These are phyloP conservation scores for Clonostachys byssicola DNA, from an alignment of 2,329 filamentous ascomycete genomes.

Conservation along the genomic window DNA sequence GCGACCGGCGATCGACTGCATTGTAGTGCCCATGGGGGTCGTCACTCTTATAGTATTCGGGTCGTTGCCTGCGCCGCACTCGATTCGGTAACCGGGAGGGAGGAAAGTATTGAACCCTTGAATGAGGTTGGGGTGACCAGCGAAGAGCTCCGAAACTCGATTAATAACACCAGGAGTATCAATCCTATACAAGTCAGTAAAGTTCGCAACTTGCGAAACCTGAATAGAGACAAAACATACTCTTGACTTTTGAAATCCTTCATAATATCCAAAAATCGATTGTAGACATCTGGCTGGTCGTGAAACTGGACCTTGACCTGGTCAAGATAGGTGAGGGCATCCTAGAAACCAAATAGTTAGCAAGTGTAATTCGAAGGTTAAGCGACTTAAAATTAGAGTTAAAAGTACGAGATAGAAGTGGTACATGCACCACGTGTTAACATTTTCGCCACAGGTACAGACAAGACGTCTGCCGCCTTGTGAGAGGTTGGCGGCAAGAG, in stretches of 20 bases:
- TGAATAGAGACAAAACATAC: constrained; percentile 41
- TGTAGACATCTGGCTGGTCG: constrained; percentile 96
- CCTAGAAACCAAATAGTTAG: constrained; percentile 24
- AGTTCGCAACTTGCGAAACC: neutral
- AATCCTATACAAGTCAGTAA: constrained; percentile 52
- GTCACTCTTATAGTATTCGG: constrained; percentile 96
- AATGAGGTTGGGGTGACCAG: constrained; percentile 90
- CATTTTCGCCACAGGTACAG: constrained; percentile 9
- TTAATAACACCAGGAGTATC: constrained; percentile 98
- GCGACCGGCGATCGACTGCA: constrained; percentile 71
- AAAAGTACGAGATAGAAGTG: constrained; percentile 14
- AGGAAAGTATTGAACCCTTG: constrained; percentile 98
- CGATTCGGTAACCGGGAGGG: constrained; percentile 91
- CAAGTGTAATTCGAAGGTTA: neutral
- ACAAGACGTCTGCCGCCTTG: neutral
- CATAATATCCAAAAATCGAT: constrained; percentile 97
- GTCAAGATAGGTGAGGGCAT: constrained; percentile 90
- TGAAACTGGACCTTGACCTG: constrained; percentile 98
- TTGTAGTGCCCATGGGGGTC: constrained; percentile 95
- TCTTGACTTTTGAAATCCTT: constrained; percentile 99
- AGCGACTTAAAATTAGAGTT: too few species aligned
- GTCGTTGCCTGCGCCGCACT: constrained; percentile 90
- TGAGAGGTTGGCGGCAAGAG: too few species aligned
- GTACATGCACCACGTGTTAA: constrained; percentile 12
- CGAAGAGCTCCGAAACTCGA: constrained; percentile 90